Evolutionary conservation across 1,284 basidiomycete genomes (phyloP).

Genomic region (Nidula niveotomentosa): DNA sequence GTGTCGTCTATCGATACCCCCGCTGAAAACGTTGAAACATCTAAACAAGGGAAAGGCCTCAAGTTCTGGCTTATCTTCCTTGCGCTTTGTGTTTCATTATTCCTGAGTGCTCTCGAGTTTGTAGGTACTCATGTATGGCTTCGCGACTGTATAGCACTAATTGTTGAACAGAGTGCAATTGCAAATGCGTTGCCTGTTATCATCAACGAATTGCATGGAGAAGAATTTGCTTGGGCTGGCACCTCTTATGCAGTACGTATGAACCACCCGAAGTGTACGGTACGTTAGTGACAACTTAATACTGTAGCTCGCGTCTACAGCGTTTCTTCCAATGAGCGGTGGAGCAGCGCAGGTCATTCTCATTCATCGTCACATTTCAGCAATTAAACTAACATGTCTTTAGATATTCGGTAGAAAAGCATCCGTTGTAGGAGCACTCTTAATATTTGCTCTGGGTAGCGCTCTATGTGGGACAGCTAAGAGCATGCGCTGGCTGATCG

Average conservation of each 20-base stretch:
- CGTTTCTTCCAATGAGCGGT: slow-evolving; percentile 29
- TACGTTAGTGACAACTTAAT: too few relatives aligned
- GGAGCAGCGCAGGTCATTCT: slow-evolving; percentile 21
- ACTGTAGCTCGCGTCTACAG: slow-evolving; percentile 23
- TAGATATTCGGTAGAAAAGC: slow-evolving; percentile 28
- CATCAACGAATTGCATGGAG: slow-evolving; percentile 9
- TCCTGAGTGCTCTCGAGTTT: not conserved
- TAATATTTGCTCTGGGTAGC: slow-evolving; percentile 35
- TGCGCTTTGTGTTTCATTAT: not conserved
- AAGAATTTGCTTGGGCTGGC: slow-evolving; percentile 20
- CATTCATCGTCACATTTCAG: too few relatives aligned
- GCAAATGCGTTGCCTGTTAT: slow-evolving; percentile 18
- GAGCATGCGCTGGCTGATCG: slow-evolving; percentile 42
- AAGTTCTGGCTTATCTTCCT: slow-evolving; percentile 1
- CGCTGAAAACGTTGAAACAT: too few relatives aligned
- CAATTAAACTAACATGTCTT: too few relatives aligned
- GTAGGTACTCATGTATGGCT: too few relatives aligned
- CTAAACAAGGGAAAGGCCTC: not conserved
- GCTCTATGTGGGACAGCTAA: slow-evolving; percentile 40
- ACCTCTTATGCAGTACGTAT: slow-evolving; percentile 22
- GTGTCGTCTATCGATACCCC: too few relatives aligned
- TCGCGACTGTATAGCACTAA: too few relatives aligned
- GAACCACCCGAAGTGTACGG: too few relatives aligned
- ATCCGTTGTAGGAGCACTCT: slow-evolving; percentile 29
- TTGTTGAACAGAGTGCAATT: not conserved